Base-by-base conservation (phyloP, 352 stramenopile genomes). In the Pythium oligandrum region DNA sequence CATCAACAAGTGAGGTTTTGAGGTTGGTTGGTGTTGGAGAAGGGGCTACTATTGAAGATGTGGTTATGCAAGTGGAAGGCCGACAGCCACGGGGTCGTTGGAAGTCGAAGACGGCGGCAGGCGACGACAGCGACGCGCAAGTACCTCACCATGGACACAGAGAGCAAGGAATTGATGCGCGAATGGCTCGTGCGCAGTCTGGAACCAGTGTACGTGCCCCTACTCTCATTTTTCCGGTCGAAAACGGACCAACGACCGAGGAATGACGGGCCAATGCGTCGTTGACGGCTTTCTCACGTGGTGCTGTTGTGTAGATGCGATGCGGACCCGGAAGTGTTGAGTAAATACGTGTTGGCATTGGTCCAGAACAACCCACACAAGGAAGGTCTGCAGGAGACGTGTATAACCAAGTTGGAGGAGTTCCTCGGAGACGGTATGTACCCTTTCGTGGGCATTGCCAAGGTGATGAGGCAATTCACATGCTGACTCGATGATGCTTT, bases 141-240 rank as follows among this genome's bases (percentile, higher is more conserved):
- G 30, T 39, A 38, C 12, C 48, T 7, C 32, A 50, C 57, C 33
- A 90, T 94, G 84, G 82, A 94, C 70, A 55, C 72, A 38, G 79
- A 90, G 51, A 75, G 73, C 48, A 90, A 83, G 47, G 83, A 94
- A n/a, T 61, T 87, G 35, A 55, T 95, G 53, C 80, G 84, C 61
- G 84, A 95, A 57, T 95, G 84, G 84, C 82, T 95, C 39, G 81
- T 90, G 52, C 78, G 81, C 49, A 90, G 63, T 44, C 76, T 95
- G 10, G 84, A 95, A 38, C 84, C 84, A 73, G 76, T 95, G 84
- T 95, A 70, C 54, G 78, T 70, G 40, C 17, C 44, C 8, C 43
- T 11, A 4, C 36, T 55, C 40, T 53, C 26, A 31, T 57, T 11
- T n/a, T 51, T 40, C 17, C 17, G 17, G 17, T 26, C 17, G 17